A percentile compares a stretch with the other conserved stretches of the same genome.
phyloP scores from a whole-genome alignment of 345 rosid species.

The Eucalyptus microcorys region DNA sequence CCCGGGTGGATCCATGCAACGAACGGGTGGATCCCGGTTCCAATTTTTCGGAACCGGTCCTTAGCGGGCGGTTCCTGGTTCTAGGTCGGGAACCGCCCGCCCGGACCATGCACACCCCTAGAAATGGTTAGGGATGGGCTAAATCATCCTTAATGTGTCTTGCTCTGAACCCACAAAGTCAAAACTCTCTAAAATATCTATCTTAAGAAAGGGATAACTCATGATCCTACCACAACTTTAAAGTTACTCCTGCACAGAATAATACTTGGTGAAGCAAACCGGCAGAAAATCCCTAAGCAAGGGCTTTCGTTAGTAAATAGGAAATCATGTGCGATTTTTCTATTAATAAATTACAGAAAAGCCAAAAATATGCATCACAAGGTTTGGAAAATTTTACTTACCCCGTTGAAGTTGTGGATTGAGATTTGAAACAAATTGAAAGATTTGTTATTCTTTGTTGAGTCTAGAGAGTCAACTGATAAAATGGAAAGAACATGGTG shows the following conservation, averaged over 20 bases:
- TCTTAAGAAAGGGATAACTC: not conserved
- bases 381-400: not conserved
- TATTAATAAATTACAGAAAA: not conserved
- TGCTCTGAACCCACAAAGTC: not conserved
- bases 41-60: too few species aligned
- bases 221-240: not conserved
- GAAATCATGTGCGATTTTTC: not conserved
- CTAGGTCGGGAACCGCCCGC: too few species aligned
- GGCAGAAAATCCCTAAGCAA: not conserved
- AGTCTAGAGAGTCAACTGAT: not conserved
- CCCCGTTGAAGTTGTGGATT: not conserved
- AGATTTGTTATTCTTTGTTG: not conserved
- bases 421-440: not conserved
- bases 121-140: not conserved
- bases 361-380: not conserved
- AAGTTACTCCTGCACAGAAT: not conserved
- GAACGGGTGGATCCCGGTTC: too few species aligned
- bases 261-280: not conserved
- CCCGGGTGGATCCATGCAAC: too few species aligned
- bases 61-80: too few species aligned
- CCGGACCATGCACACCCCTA: too few species aligned
- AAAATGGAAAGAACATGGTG: not conserved
- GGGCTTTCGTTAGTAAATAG: not conserved
- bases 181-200: not conserved
- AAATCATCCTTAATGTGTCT: not conserved